A percentile compares a stretch with the other conserved stretches of the same genome.
Conservation (phyloP, 495 filamentous ascomycete species). For the Penicillium cosmopolitanum region DNA sequence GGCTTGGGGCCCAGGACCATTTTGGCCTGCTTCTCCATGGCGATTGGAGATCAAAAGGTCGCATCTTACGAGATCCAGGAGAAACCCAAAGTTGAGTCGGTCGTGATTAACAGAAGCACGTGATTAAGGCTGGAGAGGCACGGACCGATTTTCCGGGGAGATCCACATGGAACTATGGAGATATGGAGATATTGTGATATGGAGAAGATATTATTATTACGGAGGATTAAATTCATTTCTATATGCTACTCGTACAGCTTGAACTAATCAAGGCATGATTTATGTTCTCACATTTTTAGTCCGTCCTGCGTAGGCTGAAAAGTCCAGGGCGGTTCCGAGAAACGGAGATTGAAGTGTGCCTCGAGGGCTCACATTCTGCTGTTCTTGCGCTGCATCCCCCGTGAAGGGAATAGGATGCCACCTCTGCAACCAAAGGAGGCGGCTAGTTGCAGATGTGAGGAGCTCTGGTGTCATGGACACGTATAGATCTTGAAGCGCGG, state of each 20-base stretch:
- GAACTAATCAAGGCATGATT: conserved; percentile 12
- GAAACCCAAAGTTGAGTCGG: not conserved
- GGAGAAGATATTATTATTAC: not conserved
- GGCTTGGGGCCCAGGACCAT: conserved; percentile 36
- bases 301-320: conserved; percentile 54
- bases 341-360: conserved; percentile 51
- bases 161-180: not conserved
- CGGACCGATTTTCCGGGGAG: conserved; percentile 6
- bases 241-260: too few relatives aligned
- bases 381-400: conserved; percentile 47
- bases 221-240: too few relatives aligned
- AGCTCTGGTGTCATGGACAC: conserved; percentile 46
- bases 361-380: conserved; percentile 43
- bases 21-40: conserved; percentile 25
- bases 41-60: conserved; percentile 6
- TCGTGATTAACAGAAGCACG: conserved; percentile 11
- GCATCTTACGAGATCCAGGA: conserved; percentile 12
- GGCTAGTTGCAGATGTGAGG: conserved; percentile 39
- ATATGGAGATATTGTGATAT: not conserved
- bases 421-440: conserved; percentile 30
- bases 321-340: conserved; percentile 50
- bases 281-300: conserved; percentile 58
- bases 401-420: conserved; percentile 24
- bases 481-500: conserved; percentile 37
- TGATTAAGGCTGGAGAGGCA: conserved; percentile 9